phyloP scores from a whole-genome alignment of 1,284 basidiomycete genomes.

The Trametes pubescens region DNA sequence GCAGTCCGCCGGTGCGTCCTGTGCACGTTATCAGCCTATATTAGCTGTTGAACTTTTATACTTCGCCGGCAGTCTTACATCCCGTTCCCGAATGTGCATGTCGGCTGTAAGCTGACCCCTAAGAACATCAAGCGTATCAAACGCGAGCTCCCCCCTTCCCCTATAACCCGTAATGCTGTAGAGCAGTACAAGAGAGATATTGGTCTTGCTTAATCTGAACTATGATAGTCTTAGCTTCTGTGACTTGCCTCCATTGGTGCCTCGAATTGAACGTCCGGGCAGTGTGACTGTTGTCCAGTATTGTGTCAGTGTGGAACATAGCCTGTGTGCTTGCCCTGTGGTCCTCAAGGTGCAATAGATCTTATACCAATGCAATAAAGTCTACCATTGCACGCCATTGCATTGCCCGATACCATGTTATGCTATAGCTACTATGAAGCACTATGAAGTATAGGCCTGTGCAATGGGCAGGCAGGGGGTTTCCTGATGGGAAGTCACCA shows the following conservation, averaged over 20 bases:
- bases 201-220: too few relatives aligned
- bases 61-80: not conserved
- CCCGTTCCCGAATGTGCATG: not conserved
- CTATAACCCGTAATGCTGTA: not conserved
- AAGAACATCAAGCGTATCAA: not conserved
- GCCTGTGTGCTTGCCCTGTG: too few relatives aligned
- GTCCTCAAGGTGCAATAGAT: too few relatives aligned
- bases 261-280: too few relatives aligned
- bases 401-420: not conserved
- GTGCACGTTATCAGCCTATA: too few relatives aligned
- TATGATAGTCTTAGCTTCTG: too few relatives aligned
- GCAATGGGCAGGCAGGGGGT: not conserved
- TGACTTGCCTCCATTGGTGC: too few relatives aligned
- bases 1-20: too few relatives aligned
- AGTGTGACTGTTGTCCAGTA: too few relatives aligned
- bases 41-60: too few relatives aligned
- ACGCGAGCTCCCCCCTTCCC: not conserved
- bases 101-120: not conserved
- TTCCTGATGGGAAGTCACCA: not conserved
- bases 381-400: not conserved
- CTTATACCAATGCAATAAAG: too few relatives aligned
- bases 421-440: not conserved
- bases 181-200: not conserved
- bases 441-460: not conserved
- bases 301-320: too few relatives aligned